Conservation (phyloP, 176 grass and related monocot genomes). For the Sorghum bicolor region Sorghum_bicolor_NCBIv3 NC_012876.2:60869001-60869500, state of each 20-base stretch:
- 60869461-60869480: constrained; percentile 67
- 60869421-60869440: constrained; percentile 59
- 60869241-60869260: background rate
- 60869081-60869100: background rate
- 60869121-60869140: background rate
- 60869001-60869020: background rate
- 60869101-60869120: background rate
- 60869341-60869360: background rate
- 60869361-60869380: background rate
- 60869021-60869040: background rate
- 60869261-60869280: background rate
- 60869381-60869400: constrained; percentile 42
- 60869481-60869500: constrained; percentile 85
- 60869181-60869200: background rate
- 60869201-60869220: background rate
- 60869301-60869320: background rate
- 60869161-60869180: background rate
- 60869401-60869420: constrained; percentile 72
- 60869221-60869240: background rate
- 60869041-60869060: background rate
- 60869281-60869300: background rate
- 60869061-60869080: background rate
- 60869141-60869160: background rate
- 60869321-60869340: background rate
- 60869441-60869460: constrained; percentile 77